Base-by-base conservation (phyloP, 1,284 basidiomycete genomes). In the Lignosus rhinocerotis region DNA sequence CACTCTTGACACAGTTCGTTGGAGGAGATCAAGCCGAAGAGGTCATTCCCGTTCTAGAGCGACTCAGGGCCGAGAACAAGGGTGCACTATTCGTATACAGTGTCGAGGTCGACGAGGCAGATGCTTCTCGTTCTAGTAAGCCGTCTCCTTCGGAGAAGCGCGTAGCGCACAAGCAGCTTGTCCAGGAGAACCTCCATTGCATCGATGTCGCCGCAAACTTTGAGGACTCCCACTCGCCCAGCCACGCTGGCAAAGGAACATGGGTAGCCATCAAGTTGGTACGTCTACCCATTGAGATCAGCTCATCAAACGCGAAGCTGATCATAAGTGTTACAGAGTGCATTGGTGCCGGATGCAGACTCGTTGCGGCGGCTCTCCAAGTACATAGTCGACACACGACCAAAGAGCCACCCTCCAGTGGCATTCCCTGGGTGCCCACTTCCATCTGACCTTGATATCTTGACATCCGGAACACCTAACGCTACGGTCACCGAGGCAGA, bases 201-300 rank as follows among this genome's bases (percentile, higher is more conserved):
- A 85, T 95, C 56, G 86, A 93, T 58, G 82, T 88, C 9, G 87
- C 88, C 0, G 93, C 88, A 1, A 85, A 89, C 61, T 93, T 92
- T 67, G 93, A 96, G 73, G 85, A 87, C 56, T 59, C 78, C 75
- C 70, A 72, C 77, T 59, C 77, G n/a, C 48, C 31, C 63, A 61
- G 51, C 17, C 47, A 56, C 33, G 17, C 47, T 43, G 31, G 55
- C 52, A 39, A 65, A 59, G 17, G 78, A 17, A 93, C 92, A 0
- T 92, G 88, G 83, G 87, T 95, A 31, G 92, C 93, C 0, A 73
- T 95, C 44, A 95, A 95, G 73, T 74, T 93, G 59, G 91, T 88
- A 67, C 62, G 85, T 69, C 9, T 16, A 12, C 14, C 21, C 30
- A 32, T 8, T 16, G 12, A 14, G 21, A 12, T 10, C 43, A 30